Conservation (phyloP, 2,329 filamentous ascomycete genomes). For the Penicillium sp. region DNA sequence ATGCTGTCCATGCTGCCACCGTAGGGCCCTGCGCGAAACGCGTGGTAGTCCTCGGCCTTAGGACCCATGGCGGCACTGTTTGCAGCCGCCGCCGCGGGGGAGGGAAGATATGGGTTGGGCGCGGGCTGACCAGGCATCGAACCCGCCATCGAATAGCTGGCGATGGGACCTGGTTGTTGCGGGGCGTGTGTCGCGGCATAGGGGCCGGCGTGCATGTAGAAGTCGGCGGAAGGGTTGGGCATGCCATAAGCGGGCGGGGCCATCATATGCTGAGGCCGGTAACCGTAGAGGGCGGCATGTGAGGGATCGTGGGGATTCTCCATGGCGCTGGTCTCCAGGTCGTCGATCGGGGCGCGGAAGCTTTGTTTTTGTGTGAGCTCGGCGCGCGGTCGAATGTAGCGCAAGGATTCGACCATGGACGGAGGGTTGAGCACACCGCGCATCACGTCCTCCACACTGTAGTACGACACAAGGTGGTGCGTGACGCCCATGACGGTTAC, state of each 20-base stretch:
- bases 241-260: constrained; percentile 39
- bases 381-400: constrained; percentile 56
- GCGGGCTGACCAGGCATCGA: constrained; percentile 37
- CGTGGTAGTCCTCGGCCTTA: constrained; percentile 43
- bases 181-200: constrained; percentile 39
- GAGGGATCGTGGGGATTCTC: constrained; percentile 44
- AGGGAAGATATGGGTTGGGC: constrained; percentile 42
- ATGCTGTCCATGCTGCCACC: constrained; percentile 40
- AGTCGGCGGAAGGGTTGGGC: constrained; percentile 37
- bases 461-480: constrained; percentile 89
- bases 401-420: constrained; percentile 54
- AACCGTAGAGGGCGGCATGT: constrained; percentile 43
- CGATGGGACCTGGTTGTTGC: constrained; percentile 36
- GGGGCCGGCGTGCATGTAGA: constrained; percentile 39
- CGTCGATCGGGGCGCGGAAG: constrained; percentile 67
- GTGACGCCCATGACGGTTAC: constrained; percentile 72
- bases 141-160: constrained; percentile 38
- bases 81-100: constrained; percentile 29
- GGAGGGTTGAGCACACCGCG: constrained; percentile 62
- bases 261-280: constrained; percentile 42
- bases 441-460: constrained; percentile 77
- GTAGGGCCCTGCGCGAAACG: constrained; percentile 38
- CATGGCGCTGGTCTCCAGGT: constrained; percentile 52
- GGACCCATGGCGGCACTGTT: constrained; percentile 22
- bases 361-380: constrained; percentile 65